Conservation (phyloP, 1,284 basidiomycete genomes). For the Ceratobasidium sp. region DNA sequence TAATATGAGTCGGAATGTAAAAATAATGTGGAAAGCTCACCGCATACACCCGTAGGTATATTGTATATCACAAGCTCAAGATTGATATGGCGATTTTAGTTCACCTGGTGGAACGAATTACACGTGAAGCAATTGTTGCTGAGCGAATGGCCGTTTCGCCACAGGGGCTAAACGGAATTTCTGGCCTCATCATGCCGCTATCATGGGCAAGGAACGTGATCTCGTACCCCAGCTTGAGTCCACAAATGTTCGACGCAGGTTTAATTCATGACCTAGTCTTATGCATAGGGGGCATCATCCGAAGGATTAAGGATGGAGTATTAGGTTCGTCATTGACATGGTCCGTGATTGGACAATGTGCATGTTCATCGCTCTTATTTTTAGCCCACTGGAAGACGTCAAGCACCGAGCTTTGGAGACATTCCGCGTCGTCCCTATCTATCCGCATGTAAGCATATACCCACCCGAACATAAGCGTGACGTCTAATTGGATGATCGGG, state of each 20-base stretch:
- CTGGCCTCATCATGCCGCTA: slow-evolving; percentile 26
- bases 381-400: slow-evolving; percentile 7
- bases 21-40: background rate
- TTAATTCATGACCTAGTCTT: background rate
- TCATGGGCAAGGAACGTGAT: slow-evolving; percentile 22
- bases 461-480: background rate
- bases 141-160: background rate
- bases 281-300: background rate
- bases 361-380: background rate
- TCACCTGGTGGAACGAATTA: background rate
- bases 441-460: slow-evolving; percentile 4
- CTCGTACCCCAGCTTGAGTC: background rate
- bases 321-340: background rate
- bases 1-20: background rate
- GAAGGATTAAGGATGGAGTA: background rate
- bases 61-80: background rate
- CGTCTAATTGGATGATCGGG: background rate
- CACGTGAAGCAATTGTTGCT: slow-evolving; percentile 16
- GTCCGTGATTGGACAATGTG: too few relatives aligned
- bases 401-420: background rate
- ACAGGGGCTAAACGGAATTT: background rate
- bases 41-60: slow-evolving; percentile 6
- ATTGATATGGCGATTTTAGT: slow-evolving; percentile 20
- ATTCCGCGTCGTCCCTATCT: background rate
- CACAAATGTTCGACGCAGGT: background rate